These are phyloP conservation scores for Musa troglodytarum DNA, from an alignment of 176 grass and related monocot genomes.

Conservation along the genomic window DNA sequence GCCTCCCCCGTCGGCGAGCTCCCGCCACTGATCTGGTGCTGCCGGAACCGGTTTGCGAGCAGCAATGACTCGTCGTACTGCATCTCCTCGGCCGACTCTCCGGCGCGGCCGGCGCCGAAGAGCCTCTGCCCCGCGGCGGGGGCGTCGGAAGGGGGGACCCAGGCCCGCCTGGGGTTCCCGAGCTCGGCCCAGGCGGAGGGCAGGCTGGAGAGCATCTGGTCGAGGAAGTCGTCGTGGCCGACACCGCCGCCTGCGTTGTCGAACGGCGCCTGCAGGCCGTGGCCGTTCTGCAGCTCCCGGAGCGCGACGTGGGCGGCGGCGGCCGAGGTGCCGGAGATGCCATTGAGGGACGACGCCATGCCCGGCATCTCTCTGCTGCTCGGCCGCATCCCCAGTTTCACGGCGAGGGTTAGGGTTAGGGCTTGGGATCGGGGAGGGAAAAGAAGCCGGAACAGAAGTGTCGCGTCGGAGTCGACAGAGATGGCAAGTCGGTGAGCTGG, in stretches of 20 bases:
- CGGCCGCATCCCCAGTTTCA: slow-evolving; percentile 38
- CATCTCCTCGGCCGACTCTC: slow-evolving; percentile 4
- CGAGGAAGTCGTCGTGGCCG: slow-evolving; percentile 75
- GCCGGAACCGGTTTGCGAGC: slow-evolving; percentile 50
- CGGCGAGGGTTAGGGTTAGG: slow-evolving; percentile 14
- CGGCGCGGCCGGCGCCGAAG: not conserved
- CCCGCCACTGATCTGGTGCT: slow-evolving; percentile 70
- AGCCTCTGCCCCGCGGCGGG: slow-evolving; percentile 13
- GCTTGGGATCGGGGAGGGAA: slow-evolving; percentile 21
- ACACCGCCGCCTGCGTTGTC: not conserved
- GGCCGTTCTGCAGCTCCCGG: slow-evolving; percentile 10
- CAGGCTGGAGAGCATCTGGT: slow-evolving; percentile 77
- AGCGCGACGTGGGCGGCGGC: slow-evolving; percentile 37
- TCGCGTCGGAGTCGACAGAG: not conserved
- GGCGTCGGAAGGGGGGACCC: slow-evolving; percentile 31
- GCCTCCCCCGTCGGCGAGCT: slow-evolving; percentile 33
- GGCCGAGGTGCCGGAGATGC: slow-evolving; percentile 2
- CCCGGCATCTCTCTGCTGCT: slow-evolving; percentile 50
- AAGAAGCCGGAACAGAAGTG: slow-evolving; percentile 15
- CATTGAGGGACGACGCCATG: slow-evolving; percentile 21
- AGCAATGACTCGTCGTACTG: slow-evolving; percentile 48
- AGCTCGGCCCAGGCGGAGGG: slow-evolving; percentile 64
- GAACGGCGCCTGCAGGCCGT: slow-evolving; percentile 18
- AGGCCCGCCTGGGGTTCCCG: slow-evolving; percentile 47
- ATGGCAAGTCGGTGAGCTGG: not conserved